Conservation (phyloP, 805 yeast species). For the Hanseniaspora valbyensis region DNA sequence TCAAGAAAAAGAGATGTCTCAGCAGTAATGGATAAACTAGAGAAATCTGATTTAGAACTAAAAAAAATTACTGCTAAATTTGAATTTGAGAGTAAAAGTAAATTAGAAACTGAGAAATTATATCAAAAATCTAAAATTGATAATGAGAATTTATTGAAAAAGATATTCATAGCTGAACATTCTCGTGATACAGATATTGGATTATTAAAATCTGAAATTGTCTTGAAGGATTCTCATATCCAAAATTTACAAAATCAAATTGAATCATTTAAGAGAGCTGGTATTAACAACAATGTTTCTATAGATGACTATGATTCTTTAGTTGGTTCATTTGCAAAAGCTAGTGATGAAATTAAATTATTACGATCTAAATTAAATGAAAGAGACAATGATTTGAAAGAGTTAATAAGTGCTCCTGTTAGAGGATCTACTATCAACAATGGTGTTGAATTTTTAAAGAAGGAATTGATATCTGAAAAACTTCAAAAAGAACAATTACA, state of each 20-base stretch:
- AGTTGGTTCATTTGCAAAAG: slow-evolving; percentile 2
- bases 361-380: slow-evolving; percentile 35
- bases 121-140: not conserved
- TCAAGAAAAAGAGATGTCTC: not conserved
- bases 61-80: not conserved
- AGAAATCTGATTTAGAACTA: not conserved
- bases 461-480: slow-evolving; percentile 56
- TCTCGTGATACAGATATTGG: not conserved
- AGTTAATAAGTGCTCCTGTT: slow-evolving; percentile 10
- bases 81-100: not conserved
- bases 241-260: slow-evolving; percentile 4
- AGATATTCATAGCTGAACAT: not conserved
- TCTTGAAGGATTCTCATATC: slow-evolving; percentile 4
- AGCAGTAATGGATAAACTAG: not conserved
- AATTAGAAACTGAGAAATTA: not conserved
- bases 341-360: not conserved
- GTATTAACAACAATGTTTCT: slow-evolving; percentile 6
- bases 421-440: slow-evolving; percentile 39
- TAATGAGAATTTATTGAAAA: not conserved
- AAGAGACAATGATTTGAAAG: slow-evolving; percentile 21
- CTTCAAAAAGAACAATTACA: slow-evolving; percentile 62
- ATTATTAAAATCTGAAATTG: slow-evolving; percentile 5
- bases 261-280: slow-evolving; percentile 5
- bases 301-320: slow-evolving; percentile 8
- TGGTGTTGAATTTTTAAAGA: slow-evolving; percentile 43